phyloP scores from a whole-genome alignment of 495 filamentous ascomycete genomes.

The Aspergillus steynii region DNA sequence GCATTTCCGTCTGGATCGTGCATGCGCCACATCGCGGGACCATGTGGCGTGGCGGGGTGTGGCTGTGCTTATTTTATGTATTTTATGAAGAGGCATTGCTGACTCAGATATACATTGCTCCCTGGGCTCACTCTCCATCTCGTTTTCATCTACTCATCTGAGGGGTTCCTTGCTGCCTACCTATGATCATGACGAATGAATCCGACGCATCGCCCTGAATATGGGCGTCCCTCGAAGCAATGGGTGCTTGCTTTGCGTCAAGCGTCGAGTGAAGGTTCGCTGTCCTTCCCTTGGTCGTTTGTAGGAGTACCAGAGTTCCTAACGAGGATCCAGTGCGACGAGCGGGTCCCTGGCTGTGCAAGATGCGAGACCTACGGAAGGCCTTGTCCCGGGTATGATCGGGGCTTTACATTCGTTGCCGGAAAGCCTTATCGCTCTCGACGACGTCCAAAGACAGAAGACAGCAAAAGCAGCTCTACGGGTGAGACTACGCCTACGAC shows the following conservation, averaged over 20 bases:
- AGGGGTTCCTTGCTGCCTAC: not conserved
- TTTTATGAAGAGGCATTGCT: not conserved
- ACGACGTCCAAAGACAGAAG: conserved; percentile 15
- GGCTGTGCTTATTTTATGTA: not conserved
- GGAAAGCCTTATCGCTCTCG: conserved; percentile 34
- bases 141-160: not conserved
- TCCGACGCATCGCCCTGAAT: not conserved
- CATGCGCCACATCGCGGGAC: not conserved
- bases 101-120: not conserved
- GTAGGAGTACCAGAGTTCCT: not conserved
- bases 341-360: conserved; percentile 30
- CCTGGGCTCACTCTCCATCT: not conserved
- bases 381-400: conserved; percentile 39
- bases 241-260: conserved; percentile 50
- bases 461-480: not conserved
- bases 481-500: not conserved
- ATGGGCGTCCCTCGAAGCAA: conserved; percentile 53
- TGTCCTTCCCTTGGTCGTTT: not conserved
- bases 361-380: conserved; percentile 37
- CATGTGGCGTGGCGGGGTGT: not conserved
- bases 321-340: conserved; percentile 30
- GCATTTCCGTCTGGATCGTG: not conserved
- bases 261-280: conserved; percentile 36
- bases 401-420: conserved; percentile 33
- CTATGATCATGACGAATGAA: not conserved